Evolutionary conservation across 179 eudicot genomes (phyloP).

Genomic region (Heliamphora pulchella): DNA sequence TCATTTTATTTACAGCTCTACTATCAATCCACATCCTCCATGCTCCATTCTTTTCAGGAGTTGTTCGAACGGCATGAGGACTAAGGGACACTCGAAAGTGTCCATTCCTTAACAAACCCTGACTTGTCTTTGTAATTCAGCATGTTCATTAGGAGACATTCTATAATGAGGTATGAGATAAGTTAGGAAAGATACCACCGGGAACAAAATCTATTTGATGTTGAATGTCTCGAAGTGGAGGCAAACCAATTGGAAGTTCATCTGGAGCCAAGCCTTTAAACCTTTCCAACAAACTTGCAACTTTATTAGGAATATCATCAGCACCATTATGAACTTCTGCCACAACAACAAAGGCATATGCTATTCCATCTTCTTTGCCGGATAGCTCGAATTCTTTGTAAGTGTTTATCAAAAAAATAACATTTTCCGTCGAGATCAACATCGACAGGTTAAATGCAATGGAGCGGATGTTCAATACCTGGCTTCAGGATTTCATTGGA

Average conservation of each 20-base stretch:
- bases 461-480: no score
- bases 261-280: background rate
- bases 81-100: background rate
- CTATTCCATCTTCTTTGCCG: background rate
- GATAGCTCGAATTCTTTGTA: background rate
- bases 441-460: no score
- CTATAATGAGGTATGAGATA: constrained; percentile 9
- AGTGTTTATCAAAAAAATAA: no score
- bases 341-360: background rate
- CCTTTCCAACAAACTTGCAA: background rate
- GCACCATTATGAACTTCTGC: background rate
- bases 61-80: background rate
- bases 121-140: constrained; percentile 9
- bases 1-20: background rate
- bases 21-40: constrained; percentile 7
- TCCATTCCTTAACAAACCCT: constrained; percentile 5
- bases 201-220: background rate
- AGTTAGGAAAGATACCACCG: constrained; percentile 10
- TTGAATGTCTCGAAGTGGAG: background rate
- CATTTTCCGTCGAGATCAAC: no score
- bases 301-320: background rate
- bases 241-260: background rate
- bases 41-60: background rate
- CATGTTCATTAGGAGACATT: constrained; percentile 11
- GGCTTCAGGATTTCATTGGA: no score